Evolutionary conservation across 2,329 filamentous ascomycete species (phyloP), one percentile per base, ranked within the genome.

Genomic region (Magnaporthales sp.): DNA sequence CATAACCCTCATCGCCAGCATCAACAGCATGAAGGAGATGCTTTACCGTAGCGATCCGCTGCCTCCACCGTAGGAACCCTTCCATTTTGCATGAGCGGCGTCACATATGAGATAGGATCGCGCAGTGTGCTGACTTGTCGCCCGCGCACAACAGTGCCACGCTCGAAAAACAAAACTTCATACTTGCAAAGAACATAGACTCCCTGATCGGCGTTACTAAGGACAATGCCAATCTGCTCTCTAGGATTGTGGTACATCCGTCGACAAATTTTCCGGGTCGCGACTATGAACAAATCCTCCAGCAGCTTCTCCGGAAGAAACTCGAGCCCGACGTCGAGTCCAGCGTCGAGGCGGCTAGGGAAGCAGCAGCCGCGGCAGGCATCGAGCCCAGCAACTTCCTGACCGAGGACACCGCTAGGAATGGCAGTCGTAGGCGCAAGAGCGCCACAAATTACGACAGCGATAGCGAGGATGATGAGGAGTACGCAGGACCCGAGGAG

Each of bases 291-390:
- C 78, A 76, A 63, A 81, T 91, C 4, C 82, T 94, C 1, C 82
- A 85, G 29, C 86, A 89, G 71, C 81, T 96, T 2, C 80, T 96
- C 32, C 89, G 92, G 54, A 96, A 95, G 78, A 95, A 95, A 75
- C 83, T 93, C 63, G 92, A 95, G 70, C 91, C 91, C 0, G 83
- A 86, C 27, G 88, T 93, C 22, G 91, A 93, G 74, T 86, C 88
- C 67, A 89, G 89, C 78, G 87, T 94, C 29, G 84, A 87, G 26
- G 80, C 87, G 65, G 89, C 88, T 1, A 84, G 85, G 46, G 80
- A 80, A 67, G 79, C 80, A 30, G 80, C 80, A 13, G 73, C 72
- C 11, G 70, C 71, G 9, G 72, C 71, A 9, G 76, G 76, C 9
- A 68, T 78, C 26, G 73, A 75, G 5, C 67, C 68, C 3, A 68